Conservation (phyloP, 371 early-diverging fungal species). For the Umbelopsis sp. region DNA sequence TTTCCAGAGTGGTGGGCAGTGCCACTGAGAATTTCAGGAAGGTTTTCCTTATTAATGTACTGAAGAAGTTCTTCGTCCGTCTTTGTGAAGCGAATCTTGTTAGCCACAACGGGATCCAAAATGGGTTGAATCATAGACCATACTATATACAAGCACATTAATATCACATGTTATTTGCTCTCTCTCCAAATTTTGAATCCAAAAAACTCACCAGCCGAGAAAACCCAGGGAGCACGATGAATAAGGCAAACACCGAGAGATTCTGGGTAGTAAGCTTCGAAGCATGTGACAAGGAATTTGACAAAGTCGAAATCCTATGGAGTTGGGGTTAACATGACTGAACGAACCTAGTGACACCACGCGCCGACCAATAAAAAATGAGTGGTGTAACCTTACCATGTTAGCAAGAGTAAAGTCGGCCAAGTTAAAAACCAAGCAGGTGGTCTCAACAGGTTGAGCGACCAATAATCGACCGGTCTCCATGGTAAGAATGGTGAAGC, state of each 20-base stretch:
- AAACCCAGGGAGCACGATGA: slow-evolving; percentile 88
- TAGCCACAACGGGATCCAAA: slow-evolving; percentile 90
- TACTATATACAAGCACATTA: slow-evolving; percentile 31
- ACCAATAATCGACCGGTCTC: slow-evolving; percentile 82
- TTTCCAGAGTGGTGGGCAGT: slow-evolving; percentile 32
- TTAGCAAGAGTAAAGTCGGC: slow-evolving; percentile 78
- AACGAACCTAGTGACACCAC: not conserved
- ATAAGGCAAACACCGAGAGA: slow-evolving; percentile 77
- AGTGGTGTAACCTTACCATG: slow-evolving; percentile 57
- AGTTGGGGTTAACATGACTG: not conserved
- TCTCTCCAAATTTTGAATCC: no score
- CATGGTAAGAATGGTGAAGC: slow-evolving; percentile 78
- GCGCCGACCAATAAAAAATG: no score
- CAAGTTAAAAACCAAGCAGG: slow-evolving; percentile 82
- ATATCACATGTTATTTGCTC: no score
- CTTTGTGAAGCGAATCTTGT: slow-evolving; percentile 85
- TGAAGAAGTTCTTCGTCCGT: slow-evolving; percentile 62
- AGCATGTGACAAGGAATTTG: slow-evolving; percentile 78
- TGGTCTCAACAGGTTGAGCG: slow-evolving; percentile 75
- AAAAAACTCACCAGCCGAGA: slow-evolving; percentile 61
- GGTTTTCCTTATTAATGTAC: slow-evolving; percentile 50
- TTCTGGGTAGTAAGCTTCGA: slow-evolving; percentile 92
- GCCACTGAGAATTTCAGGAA: slow-evolving; percentile 39
- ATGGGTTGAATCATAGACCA: slow-evolving; percentile 83
- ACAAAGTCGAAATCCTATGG: slow-evolving; percentile 73